Conservation (phyloP, 2,329 filamentous ascomycete genomes). For the Cladophialophora exuberans region DNA sequence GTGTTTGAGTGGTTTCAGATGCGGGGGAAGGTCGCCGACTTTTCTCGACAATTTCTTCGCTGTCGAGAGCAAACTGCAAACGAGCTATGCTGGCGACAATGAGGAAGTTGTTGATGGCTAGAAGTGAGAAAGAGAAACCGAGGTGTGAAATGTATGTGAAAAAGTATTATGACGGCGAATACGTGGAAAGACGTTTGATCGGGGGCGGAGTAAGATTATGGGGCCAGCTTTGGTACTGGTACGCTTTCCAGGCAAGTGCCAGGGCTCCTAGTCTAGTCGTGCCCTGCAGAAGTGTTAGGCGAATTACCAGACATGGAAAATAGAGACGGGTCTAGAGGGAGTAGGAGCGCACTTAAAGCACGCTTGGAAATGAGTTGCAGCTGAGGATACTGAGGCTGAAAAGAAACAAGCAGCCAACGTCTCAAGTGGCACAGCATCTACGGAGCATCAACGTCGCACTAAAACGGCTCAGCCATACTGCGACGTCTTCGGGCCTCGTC, state of each 20-base stretch:
- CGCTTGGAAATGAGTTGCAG: neutral
- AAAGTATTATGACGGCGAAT: constrained; percentile 8
- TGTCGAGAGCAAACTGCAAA: neutral
- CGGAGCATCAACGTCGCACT: neutral
- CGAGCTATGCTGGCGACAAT: constrained; percentile 1
- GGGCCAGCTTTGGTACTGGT: constrained; percentile 8
- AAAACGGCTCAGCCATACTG: constrained; percentile 12
- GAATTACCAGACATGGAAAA: constrained; percentile 8
- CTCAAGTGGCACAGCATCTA: constrained; percentile 9
- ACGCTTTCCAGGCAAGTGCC: too few relatives aligned
- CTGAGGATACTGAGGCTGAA: neutral
- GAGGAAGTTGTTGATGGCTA: neutral
- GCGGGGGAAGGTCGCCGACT: constrained; percentile 2
- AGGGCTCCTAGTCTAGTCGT: neutral
- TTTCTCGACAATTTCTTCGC: neutral
- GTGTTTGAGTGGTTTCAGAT: constrained; percentile 2
- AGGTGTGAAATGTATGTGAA: neutral
- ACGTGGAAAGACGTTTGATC: constrained; percentile 1
- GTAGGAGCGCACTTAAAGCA: neutral
- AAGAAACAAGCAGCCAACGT: neutral
- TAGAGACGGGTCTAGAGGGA: neutral
- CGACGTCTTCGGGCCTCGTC: neutral
- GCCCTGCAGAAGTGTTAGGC: constrained; percentile 4
- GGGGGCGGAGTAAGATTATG: constrained; percentile 16
- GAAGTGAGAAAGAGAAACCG: neutral